Conservation (phyloP, 306 rosid genomes). For the Dryas drummondii region DNA sequence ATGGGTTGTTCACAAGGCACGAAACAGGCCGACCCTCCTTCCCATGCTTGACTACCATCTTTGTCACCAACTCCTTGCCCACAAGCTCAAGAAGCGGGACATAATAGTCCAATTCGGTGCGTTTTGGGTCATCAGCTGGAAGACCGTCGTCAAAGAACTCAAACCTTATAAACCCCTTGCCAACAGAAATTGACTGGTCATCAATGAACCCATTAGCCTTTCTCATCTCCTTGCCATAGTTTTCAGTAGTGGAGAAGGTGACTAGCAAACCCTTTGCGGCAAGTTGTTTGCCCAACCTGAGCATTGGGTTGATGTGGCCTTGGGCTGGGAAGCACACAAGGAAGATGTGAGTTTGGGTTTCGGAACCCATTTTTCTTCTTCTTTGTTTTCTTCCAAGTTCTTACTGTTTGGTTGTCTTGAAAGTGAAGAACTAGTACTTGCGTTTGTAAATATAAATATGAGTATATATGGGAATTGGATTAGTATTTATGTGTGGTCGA, state of each 20-base stretch:
- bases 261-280: slow-evolving; percentile 50
- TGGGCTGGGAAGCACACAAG: slow-evolving; percentile 54
- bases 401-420: too few species aligned
- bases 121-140: neutral
- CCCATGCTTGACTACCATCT: slow-evolving; percentile 17
- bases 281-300: slow-evolving; percentile 45
- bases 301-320: slow-evolving; percentile 67
- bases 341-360: slow-evolving; percentile 36
- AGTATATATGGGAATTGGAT: too few species aligned
- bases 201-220: slow-evolving; percentile 23
- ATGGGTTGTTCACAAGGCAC: slow-evolving; percentile 51
- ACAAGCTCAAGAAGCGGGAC: slow-evolving; percentile 31
- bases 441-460: too few species aligned
- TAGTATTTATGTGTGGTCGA: too few species aligned
- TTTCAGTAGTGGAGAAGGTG: slow-evolving; percentile 41
- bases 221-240: slow-evolving; percentile 30
- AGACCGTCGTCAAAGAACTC: slow-evolving; percentile 49
- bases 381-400: too few species aligned
- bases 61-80: slow-evolving; percentile 29
- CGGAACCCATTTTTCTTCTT: neutral
- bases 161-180: slow-evolving; percentile 46
- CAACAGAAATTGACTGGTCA: slow-evolving; percentile 15
- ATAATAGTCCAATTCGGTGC: neutral
- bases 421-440: too few species aligned
- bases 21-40: slow-evolving; percentile 25